Conservation (phyloP, 805 yeast species). For the Lipomyces japonicus region DNA sequence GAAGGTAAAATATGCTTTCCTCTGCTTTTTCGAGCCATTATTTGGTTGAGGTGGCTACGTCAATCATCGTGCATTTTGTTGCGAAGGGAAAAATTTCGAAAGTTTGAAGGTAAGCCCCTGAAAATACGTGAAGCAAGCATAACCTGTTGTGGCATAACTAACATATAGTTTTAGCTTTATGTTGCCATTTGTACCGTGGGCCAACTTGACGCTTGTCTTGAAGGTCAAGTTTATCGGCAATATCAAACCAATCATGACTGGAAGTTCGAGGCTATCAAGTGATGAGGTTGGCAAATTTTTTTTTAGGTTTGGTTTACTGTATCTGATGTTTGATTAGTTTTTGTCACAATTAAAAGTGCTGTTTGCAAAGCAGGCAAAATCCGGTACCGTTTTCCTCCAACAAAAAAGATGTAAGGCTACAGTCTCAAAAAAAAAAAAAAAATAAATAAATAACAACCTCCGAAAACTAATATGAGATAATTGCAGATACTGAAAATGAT, state of each 20-base stretch:
- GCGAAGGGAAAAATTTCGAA: no score
- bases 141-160: no score
- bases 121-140: no score
- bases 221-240: no score
- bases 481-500: conserved; percentile 12
- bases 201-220: no score
- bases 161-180: no score
- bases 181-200: no score
- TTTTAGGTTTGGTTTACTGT: background rate
- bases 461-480: conserved; percentile 15
- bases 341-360: conserved; percentile 32
- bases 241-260: no score
- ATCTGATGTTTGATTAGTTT: conserved; percentile 30
- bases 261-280: conserved; percentile 15
- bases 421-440: no score
- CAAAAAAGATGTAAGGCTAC: conserved; percentile 38
- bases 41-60: no score
- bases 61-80: no score
- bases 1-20: conserved; percentile 21
- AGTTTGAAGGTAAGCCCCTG: no score
- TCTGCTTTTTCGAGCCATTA: conserved; percentile 8
- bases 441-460: background rate
- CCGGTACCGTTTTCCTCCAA: conserved; percentile 39
- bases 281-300: conserved; percentile 16
- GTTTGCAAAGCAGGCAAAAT: conserved; percentile 31